phyloP scores from a whole-genome alignment of 169 alveolate genomes.

The Eimeria sp. region DNA sequence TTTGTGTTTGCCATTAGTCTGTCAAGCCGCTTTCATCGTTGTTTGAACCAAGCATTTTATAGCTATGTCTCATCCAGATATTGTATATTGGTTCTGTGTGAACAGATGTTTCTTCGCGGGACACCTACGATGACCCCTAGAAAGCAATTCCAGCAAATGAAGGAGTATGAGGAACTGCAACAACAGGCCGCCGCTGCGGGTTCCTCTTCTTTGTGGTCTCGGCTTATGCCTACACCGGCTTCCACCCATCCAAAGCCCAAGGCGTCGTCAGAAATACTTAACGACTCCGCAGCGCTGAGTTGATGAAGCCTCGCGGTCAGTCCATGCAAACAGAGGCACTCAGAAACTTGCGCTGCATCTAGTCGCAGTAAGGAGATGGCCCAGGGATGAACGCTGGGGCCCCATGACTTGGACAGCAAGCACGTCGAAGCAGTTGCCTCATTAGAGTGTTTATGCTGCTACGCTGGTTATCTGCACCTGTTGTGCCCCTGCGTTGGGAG shows the following conservation, averaged over 20 bases:
- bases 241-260: background rate
- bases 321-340: background rate
- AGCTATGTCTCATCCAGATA: background rate
- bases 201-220: slow-evolving; percentile 62
- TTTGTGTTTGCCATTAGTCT: background rate
- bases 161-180: slow-evolving; percentile 74
- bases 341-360: background rate
- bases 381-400: background rate
- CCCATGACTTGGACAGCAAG: background rate
- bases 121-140: slow-evolving; percentile 77
- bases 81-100: background rate
- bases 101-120: slow-evolving; percentile 71
- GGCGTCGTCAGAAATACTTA: slow-evolving; percentile 37
- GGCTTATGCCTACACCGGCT: slow-evolving; percentile 30
- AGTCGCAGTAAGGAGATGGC: background rate
- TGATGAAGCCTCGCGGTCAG: background rate
- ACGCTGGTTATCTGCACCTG: background rate
- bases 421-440: background rate
- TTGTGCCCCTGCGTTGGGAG: slow-evolving; percentile 1
- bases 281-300: slow-evolving; percentile 58
- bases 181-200: slow-evolving; percentile 61
- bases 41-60: background rate
- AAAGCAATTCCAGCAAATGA: slow-evolving; percentile 71
- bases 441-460: background rate
- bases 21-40: background rate